Base-by-base conservation (phyloP, 192 early-diverging fungal species). In the Linderina pennispora region DNA sequence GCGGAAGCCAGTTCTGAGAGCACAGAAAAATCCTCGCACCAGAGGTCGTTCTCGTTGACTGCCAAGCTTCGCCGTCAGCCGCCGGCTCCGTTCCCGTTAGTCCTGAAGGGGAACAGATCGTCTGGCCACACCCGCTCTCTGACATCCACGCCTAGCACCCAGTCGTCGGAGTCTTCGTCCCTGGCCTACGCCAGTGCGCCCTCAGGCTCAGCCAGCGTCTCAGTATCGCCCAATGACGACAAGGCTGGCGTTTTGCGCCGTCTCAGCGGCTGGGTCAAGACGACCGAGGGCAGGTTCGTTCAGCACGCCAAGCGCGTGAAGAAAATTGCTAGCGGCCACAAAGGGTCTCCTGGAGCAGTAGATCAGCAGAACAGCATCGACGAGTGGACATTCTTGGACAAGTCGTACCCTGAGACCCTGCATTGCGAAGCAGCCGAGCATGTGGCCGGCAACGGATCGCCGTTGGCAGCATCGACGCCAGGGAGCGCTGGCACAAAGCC, bases 321-420 rank as follows among this genome's bases (percentile, higher is more conserved):
- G 15, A 31, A 25, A 36, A 34, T 21, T 8, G 35, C 20, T 23
- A n/a, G n/a, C n/a, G n/a, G n/a, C n/a, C n/a, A n/a, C n/a, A n/a
- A n/a, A n/a, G n/a, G n/a, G n/a, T n/a, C n/a, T n/a, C n/a, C n/a
- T n/a, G n/a, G n/a, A n/a, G n/a, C n/a, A n/a, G n/a, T n/a, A n/a
- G n/a, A n/a, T n/a, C n/a, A n/a, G n/a, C n/a, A n/a, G n/a, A n/a
- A n/a, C 22, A 54, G 28, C 3, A 25, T 61, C 8, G 57, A 55
- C 9, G 68, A 61, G 15, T 72, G 68, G 68, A 65, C 62, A 41
- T 57, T 72, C 16, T 42, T 72, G n/a, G 62, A 72, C 33, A 41
- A 47, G 33, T 47, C 53, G 14, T 56, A 48, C 18, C 25, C 26
- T 19, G 3, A 16, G 6, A 22, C n/a, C n/a, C n/a, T n/a, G n/a